Base-by-base conservation (phyloP, 2,329 filamentous ascomycete species). In the Cladosporium sp. region DNA sequence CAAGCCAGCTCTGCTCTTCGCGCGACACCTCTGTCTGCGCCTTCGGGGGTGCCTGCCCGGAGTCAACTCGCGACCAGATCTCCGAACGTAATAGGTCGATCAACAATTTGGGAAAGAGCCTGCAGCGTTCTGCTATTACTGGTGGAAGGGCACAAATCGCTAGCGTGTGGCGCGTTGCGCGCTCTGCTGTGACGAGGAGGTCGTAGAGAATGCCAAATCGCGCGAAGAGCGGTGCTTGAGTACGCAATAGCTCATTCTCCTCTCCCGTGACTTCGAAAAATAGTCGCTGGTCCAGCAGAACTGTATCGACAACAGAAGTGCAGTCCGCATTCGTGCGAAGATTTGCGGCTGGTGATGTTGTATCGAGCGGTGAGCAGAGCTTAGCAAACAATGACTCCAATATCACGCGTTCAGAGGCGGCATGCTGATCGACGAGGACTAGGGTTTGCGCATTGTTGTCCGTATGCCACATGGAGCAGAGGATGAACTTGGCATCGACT, bases 371-470 rank as follows among this genome's bases (percentile, higher is more conserved):
- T 5, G 60, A 60, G 64, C 79, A 84, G 32, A 89, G 73, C 2
- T 83, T 78, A 22, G 68, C 61, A 69, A 95, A 84, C 1, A 99
- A 78, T 0, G 72, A 70, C 69, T 99, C 94, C 1, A 97, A 82
- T 1, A 86, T 85, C 61, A 89, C 85, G 45, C 94, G 83, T 75
- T 99, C 94, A 69, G 97, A 93, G 3, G 92, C 94, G 0, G 94
- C 94, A 69, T 99, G 94, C 68, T 99, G 94, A 67, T 99, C 94
- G 5, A 97, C 80, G 37, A 97, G 77, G 0, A 96, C 80, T 4
- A 97, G 75, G 1, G 85, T 64, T 13, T 25, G 47, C 20, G 28
- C 17, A 2, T 69, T 61, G 24, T 49, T 69, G 57, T 62, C 45
- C 10, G 40, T 45, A 39, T 25, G 15, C 0, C 62, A 69, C 50